Base-by-base conservation (phyloP, 2,329 filamentous ascomycete genomes). In the Mycosphaerella arachidis region DNA sequence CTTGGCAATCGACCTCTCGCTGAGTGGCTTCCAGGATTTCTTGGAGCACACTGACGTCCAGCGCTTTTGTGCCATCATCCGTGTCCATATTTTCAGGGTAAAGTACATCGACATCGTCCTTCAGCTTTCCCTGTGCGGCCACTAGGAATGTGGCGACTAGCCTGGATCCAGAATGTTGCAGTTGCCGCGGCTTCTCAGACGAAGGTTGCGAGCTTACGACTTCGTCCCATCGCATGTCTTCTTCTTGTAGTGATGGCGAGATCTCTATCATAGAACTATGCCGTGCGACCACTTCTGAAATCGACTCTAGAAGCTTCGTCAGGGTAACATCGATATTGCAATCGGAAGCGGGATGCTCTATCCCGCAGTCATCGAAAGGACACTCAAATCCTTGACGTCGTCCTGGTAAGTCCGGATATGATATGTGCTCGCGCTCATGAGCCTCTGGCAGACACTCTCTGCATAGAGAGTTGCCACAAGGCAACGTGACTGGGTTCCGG, bases 401-500 rank as follows among this genome's bases (percentile, higher is more conserved):
- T 46, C 84, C 85, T 6, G 86, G 83, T 1, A 82, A 81, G 16
- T 85, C 85, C 0, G 91, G 91, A 73, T 93, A 96, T 1, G 90
- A 88, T 59, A 96, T 89, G 62, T 90, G 85, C 52, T 79, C 78
- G 48, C 91, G 84, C 16, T 80, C 73, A 67, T 87, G 83, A 2
- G 86, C 76, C 51, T 83, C 75, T 1, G 92, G 92, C 1, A 96
- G 76, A 74, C 92, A 97, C 53, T 74, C 73, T 68, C 83, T 86
- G 76, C 92, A 97, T 10, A 96, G 75, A 10, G 87, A 87, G 70
- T 88, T 85, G 30, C 92, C 91, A 72, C 92, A 97, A 5, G 92
- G 91, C 4, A 96, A 78, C 0, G 89, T 89, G 58, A 91, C 81
- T 5, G 92, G 90, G 8, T 84, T 80, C 50, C 76, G 79, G 31